Evolutionary conservation across 108 stramenopile genomes (phyloP).

Genomic region (Fistulifera solaris): DNA sequence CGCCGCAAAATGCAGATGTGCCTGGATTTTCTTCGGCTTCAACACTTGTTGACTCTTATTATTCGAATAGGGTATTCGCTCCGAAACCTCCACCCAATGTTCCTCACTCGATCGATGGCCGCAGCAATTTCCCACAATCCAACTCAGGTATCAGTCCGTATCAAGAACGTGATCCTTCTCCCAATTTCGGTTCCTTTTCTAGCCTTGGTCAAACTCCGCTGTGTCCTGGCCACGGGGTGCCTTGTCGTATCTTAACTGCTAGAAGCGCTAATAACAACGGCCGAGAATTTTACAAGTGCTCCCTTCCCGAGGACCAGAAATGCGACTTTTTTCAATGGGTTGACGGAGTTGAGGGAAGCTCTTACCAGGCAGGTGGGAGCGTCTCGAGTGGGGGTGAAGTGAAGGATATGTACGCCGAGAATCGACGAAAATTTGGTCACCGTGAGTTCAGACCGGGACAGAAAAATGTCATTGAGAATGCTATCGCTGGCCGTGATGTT

Average conservation of each 20-base stretch:
- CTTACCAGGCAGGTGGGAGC: constrained; percentile 8
- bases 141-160: background rate
- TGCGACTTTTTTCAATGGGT: constrained; percentile 89
- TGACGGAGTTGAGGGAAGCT: constrained; percentile 53
- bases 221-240: constrained; percentile 69
- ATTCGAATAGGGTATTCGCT: background rate
- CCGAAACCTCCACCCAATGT: background rate
- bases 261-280: constrained; percentile 51
- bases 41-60: background rate
- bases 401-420: constrained; percentile 53
- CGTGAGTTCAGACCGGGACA: constrained; percentile 86
- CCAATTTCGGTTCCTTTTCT: background rate
- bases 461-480: constrained; percentile 81
- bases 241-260: constrained; percentile 58
- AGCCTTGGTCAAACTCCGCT: constrained; percentile 26
- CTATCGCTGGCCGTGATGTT: constrained; percentile 84
- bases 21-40: too few species aligned
- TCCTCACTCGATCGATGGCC: background rate
- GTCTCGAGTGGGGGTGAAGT: constrained; percentile 8
- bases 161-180: background rate
- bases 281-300: constrained; percentile 81
- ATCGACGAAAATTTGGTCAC: constrained; percentile 81
- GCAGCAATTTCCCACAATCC: background rate
- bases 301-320: constrained; percentile 44
- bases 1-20: background rate